These are phyloP conservation scores for Paraphaeosphaeria minitans DNA, from an alignment of 2,329 filamentous ascomycete genomes.

Conservation along the genomic window DNA sequence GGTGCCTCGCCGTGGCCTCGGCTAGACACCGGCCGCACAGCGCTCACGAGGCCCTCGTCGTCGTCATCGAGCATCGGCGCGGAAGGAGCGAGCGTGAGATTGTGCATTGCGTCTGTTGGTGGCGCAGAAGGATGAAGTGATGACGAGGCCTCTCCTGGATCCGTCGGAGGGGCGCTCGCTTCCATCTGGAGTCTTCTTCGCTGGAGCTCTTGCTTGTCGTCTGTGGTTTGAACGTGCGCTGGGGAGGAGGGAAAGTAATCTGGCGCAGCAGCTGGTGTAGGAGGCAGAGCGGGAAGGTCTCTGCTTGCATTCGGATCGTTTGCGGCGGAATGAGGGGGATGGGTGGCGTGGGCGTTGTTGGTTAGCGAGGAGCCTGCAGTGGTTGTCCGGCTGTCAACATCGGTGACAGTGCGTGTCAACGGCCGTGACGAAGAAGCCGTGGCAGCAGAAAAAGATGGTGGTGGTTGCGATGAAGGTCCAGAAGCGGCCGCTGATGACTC, in stretches of 20 bases:
- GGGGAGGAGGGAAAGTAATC: conserved; percentile 38
- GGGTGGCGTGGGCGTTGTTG: conserved; percentile 22
- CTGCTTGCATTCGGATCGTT: conserved; percentile 21
- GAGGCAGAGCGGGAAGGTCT: conserved; percentile 30
- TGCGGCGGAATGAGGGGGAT: conserved; percentile 16
- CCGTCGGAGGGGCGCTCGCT: conserved; percentile 47
- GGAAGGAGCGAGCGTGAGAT: conserved; percentile 28
- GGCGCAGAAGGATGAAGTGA: conserved; percentile 27
- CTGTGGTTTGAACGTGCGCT: conserved; percentile 50
- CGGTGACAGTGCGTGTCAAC: conserved; percentile 23
- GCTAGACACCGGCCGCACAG: conserved; percentile 26
- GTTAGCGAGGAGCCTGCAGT: conserved; percentile 32
- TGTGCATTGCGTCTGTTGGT: conserved; percentile 18
- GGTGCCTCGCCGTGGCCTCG: conserved; percentile 16
- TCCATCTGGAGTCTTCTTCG: conserved; percentile 48
- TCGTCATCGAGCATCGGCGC: conserved; percentile 42
- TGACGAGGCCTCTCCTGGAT: conserved; percentile 24
- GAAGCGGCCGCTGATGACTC: conserved; percentile 29
- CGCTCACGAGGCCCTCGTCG: conserved; percentile 38
- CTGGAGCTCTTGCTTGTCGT: conserved; percentile 83
- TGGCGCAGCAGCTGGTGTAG: conserved; percentile 22
- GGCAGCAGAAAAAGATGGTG: conserved; percentile 30
- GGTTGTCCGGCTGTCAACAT: conserved; percentile 22
- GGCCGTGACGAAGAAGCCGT: conserved; percentile 19
- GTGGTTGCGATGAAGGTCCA: conserved; percentile 32